phyloP scores from a whole-genome alignment of 495 filamentous ascomycete species.

The Lasiosphaeria ovina region DNA sequence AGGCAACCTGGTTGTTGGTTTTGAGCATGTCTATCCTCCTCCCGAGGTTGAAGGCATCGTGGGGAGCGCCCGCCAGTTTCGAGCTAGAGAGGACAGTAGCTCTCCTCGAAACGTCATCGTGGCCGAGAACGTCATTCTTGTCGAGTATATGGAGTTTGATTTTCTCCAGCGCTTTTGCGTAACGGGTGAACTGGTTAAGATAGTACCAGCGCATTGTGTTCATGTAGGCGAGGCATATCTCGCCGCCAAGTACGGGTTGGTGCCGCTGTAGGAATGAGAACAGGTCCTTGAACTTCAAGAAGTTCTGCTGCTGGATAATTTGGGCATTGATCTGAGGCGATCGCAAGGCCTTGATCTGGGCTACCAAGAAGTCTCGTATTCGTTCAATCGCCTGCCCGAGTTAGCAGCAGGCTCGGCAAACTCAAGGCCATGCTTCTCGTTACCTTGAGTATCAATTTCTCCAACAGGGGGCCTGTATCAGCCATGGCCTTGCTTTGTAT shows the following conservation, averaged over 20 bases:
- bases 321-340: constrained; percentile 96
- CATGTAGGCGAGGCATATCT: constrained; percentile 91
- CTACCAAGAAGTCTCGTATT: constrained; percentile 89
- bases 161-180: constrained; percentile 77
- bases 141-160: constrained; percentile 80
- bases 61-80: constrained; percentile 57
- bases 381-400: constrained; percentile 72
- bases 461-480: constrained; percentile 81
- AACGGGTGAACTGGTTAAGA: constrained; percentile 83
- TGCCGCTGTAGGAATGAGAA: constrained; percentile 79
- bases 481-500: constrained; percentile 68
- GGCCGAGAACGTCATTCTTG: constrained; percentile 78
- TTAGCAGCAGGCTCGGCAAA: constrained; percentile 13
- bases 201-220: constrained; percentile 99
- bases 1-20: constrained; percentile 64
- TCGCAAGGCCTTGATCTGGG: constrained; percentile 86
- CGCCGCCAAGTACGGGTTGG: constrained; percentile 73
- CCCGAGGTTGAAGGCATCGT: constrained; percentile 86
- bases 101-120: constrained; percentile 66
- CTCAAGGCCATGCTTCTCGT: background rate
- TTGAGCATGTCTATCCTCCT: constrained; percentile 78
- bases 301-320: constrained; percentile 86
- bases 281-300: constrained; percentile 82
- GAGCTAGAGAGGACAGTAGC: constrained; percentile 48
- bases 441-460: constrained; percentile 80